Base-by-base conservation (phyloP, 345 rosid genomes). In the Populus davidiana region DNA sequence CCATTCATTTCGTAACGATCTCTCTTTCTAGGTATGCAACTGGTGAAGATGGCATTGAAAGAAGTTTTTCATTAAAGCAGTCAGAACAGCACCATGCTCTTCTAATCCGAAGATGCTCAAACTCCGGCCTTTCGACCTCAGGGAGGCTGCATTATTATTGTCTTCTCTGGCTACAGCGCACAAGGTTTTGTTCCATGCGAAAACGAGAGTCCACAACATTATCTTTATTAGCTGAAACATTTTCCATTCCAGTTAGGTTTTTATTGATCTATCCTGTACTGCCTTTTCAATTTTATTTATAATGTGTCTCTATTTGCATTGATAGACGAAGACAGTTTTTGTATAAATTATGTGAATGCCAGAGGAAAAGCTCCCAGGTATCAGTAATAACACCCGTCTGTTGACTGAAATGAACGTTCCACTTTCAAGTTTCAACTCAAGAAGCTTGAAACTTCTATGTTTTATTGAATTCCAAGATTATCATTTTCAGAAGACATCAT, bases 291-390 rank as follows among this genome's bases (percentile, higher is more conserved):
- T 72, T 64, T 77, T 54, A 31, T 76, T 54, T 75, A 80, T 73
- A 80, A 74, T 72, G 77, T 72, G 75, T 56, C 54, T 67, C 71
- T 56, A 7, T 68, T 81, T 16, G 25, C 38, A 78, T 75, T 50
- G 33, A 61, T 81, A 77, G 79, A 80, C 77, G 64, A 33, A 73
- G 65, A 71, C 47, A 79, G 75, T 14, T 12, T 67, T 10, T 80
- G 79, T 83, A 77, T 81, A 85, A 82, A 70, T 70, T 50, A 67
- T 78, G 81, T 27, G 77, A 70, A 66, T 49, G 77, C 70, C 43
- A 36, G 33, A 64, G 73, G 79, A 77, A 71, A 47, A 6, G 75
- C 81, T 64, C 74, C 72, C 77, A 36, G 49, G 27, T 36, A 33
- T 73, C 43, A 59, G 59, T 67, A 67, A 82, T 70, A 67, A 79